These are phyloP conservation scores for Pseudogymnoascus sp. DNA, from an alignment of 2,329 filamentous ascomycete species.

Conservation along the genomic window DNA sequence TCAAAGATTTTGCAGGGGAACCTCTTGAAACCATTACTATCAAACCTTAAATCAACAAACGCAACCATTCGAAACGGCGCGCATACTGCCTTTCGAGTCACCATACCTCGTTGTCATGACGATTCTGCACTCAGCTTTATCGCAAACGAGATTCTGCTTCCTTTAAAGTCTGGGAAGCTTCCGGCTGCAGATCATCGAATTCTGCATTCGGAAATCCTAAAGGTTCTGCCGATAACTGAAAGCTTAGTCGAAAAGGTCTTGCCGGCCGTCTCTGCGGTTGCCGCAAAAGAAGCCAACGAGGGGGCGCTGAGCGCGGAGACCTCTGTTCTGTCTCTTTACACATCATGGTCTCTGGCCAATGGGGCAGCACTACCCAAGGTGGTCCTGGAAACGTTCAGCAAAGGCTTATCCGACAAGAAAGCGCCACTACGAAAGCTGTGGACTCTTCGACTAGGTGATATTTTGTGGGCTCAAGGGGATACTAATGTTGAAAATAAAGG, in stretches of 20 bases:
- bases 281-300: slow-evolving; percentile 84
- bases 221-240: slow-evolving; percentile 51
- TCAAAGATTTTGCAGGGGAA: slow-evolving; percentile 64
- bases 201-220: slow-evolving; percentile 74
- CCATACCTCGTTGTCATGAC: slow-evolving; percentile 57
- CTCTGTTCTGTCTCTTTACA: slow-evolving; percentile 58
- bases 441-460: slow-evolving; percentile 65
- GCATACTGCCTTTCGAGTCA: slow-evolving; percentile 61
- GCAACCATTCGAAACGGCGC: slow-evolving; percentile 67
- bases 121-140: slow-evolving; percentile 55
- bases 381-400: slow-evolving; percentile 63
- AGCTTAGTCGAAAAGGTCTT: slow-evolving; percentile 60
- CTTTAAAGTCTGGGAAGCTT: slow-evolving; percentile 77
- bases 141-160: slow-evolving; percentile 67
- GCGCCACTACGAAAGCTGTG: slow-evolving; percentile 68
- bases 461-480: slow-evolving; percentile 53
- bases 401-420: slow-evolving; percentile 82
- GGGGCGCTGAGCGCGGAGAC: slow-evolving; percentile 70
- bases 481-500: slow-evolving; percentile 40
- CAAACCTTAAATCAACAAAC: slow-evolving; percentile 88
- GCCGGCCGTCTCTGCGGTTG: slow-evolving; percentile 57
- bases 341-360: slow-evolving; percentile 54
- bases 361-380: slow-evolving; percentile 56
- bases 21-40: slow-evolving; percentile 78
- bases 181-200: slow-evolving; percentile 77